Base-by-base conservation (phyloP, 208 protist species). In the Endotrypanum monterogeii region DNA sequence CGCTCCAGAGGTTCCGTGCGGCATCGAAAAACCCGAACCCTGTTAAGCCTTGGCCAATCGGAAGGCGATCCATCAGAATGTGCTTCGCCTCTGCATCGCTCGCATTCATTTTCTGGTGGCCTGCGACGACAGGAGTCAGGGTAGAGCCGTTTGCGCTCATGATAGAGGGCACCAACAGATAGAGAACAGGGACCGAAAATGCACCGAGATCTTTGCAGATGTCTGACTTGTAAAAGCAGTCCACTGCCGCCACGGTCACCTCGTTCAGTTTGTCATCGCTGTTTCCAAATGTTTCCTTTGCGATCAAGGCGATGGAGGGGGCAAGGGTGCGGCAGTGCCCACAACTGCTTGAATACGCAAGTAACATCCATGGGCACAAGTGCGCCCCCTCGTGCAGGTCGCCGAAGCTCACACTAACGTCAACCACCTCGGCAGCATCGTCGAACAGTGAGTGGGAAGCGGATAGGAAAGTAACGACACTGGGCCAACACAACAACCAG, bases 301-400 rank as follows among this genome's bases (percentile, higher is more conserved):
- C 76, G n/a, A 48, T 18, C 16, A n/a, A 41, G 11, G 73, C 32
- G 8, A 78, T 46, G 44, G 18, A 16, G 1, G 87, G 83, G 12
- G 87, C 83, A 3, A 73, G 54, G 39, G 41, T 60, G 51, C 87
- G 79, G 76, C 89, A 94, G 58, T 89, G 82, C 25, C 87, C 87
- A 52, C 89, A 94, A 37, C 67, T 72, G 56, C 84, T 73, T 30
- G 68, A 82, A 78, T 92, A 92, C 51, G 89, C 84, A 5, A 89
- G 62, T 11, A 94, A 51, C 4, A 91, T 51, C 87, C 85, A 90
- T n/a, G 87, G 87, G 69, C 89, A 94, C 6, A 85, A 6, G 50
- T 87, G 78, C 3, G 85, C 67, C 9, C 82, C 66, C n/a, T 72
- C 25, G 30, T 83, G 66, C 25, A 84, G 41, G 3, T 16, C 50